These are phyloP conservation scores for Puccinia horiana DNA, from an alignment of 1,284 basidiomycete genomes.

Conservation along the genomic window DNA sequence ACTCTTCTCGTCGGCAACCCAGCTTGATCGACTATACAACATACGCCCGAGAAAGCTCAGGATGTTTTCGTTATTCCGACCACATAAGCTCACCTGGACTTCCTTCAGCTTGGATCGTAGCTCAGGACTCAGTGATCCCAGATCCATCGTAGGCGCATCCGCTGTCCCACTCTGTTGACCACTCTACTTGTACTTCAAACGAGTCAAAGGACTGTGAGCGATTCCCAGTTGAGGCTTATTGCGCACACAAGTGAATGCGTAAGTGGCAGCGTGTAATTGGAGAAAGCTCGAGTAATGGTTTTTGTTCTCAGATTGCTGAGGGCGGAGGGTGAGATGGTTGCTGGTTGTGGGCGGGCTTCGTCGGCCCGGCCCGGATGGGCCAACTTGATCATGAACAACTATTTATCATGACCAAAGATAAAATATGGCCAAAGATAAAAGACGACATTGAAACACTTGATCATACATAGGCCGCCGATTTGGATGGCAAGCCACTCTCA, in stretches of 20 bases:
- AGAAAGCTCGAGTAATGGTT: neutral
- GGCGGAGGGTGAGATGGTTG: too few species aligned
- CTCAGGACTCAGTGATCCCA: conserved; percentile 19
- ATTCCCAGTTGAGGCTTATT: neutral
- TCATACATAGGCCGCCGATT: too few species aligned
- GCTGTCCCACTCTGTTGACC: neutral
- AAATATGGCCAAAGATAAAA: too few species aligned
- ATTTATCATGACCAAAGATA: too few species aligned
- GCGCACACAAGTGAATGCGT: too few species aligned
- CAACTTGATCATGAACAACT: too few species aligned
- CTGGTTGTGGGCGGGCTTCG: neutral
- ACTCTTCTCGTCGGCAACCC: neutral
- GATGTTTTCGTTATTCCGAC: neutral
- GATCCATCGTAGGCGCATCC: conserved; percentile 10
- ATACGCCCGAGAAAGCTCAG: neutral
- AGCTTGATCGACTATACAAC: neutral
- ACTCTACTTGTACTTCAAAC: neutral
- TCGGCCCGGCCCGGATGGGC: neutral
- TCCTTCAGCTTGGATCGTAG: conserved; percentile 24
- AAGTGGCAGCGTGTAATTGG: too few species aligned
- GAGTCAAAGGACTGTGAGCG: neutral
- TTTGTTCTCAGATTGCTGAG: too few species aligned
- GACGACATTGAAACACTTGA: too few species aligned
- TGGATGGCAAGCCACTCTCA: too few species aligned
- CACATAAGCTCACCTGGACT: conserved; percentile 18